phyloP scores from a whole-genome alignment of 2,329 filamentous ascomycete genomes.

The Aquanectria penicillioides region DNA sequence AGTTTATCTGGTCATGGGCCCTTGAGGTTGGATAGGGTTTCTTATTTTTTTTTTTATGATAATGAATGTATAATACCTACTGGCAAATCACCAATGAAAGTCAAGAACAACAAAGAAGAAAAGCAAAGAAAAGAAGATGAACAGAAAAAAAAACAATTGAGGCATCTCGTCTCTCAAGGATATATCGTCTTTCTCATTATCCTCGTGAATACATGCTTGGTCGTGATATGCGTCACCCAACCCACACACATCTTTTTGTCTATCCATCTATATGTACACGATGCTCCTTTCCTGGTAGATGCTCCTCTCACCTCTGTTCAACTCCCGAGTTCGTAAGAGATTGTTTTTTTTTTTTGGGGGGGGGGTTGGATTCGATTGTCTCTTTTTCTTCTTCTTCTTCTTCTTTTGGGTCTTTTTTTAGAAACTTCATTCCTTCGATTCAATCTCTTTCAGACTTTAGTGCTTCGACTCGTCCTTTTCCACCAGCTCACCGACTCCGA shows the following conservation, averaged over 20 bases:
- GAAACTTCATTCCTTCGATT: neutral
- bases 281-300: neutral
- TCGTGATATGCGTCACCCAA: slow-evolving; percentile 26
- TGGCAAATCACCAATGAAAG: neutral
- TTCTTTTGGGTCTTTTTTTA: neutral
- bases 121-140: neutral
- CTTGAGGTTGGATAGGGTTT: slow-evolving; percentile 5
- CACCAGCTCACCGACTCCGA: slow-evolving; percentile 83
- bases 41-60: neutral
- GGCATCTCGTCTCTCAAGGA: neutral
- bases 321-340: neutral
- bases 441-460: slow-evolving; percentile 14
- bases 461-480: slow-evolving; percentile 71
- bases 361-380: no score
- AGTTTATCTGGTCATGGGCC: neutral
- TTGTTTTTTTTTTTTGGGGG: no score
- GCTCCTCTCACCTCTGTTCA: neutral
- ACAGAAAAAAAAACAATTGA: neutral
- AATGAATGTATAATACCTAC: neutral
- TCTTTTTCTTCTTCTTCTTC: neutral
- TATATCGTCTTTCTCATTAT: slow-evolving; percentile 15
- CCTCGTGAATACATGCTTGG: slow-evolving; percentile 18
- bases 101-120: neutral
- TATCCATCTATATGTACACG: slow-evolving; percentile 37
- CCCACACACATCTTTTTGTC: slow-evolving; percentile 34